Evolutionary conservation across 306 rosid genomes (phyloP).

Genomic region (Ochetophila trinervis): DNA sequence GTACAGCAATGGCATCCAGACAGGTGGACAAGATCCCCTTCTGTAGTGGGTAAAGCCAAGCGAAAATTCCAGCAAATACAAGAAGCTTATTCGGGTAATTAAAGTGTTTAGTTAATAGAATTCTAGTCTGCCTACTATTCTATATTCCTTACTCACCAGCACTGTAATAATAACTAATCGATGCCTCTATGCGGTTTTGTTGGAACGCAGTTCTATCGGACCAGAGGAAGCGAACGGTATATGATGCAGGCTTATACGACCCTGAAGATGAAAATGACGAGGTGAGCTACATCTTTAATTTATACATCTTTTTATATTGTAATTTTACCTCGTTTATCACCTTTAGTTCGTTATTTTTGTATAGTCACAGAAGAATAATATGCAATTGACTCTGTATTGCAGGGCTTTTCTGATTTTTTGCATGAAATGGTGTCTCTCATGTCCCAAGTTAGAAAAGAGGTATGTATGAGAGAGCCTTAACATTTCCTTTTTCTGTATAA

Average conservation of each 20-base stretch:
- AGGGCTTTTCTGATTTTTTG: slow-evolving; percentile 68
- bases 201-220: slow-evolving; percentile 63
- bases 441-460: slow-evolving; percentile 68
- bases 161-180: background rate
- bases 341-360: background rate
- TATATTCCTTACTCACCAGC: background rate
- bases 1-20: slow-evolving; percentile 90
- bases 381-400: background rate
- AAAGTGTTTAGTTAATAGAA: too few species aligned
- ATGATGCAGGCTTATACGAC: slow-evolving; percentile 69
- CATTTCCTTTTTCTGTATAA: background rate
- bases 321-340: too few species aligned
- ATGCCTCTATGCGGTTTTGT: background rate
- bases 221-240: slow-evolving; percentile 47
- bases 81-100: slow-evolving; percentile 88
- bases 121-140: background rate
- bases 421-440: slow-evolving; percentile 73
- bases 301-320: background rate
- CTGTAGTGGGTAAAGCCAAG: slow-evolving; percentile 53
- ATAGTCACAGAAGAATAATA: background rate
- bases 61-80: slow-evolving; percentile 69
- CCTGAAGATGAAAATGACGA: slow-evolving; percentile 64
- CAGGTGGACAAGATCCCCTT: slow-evolving; percentile 60
- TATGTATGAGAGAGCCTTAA: slow-evolving; percentile 6
- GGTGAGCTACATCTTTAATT: slow-evolving; percentile 26